Conservation (phyloP, 2,329 filamentous ascomycete genomes). For the Podosphaera xanthii region DNA sequence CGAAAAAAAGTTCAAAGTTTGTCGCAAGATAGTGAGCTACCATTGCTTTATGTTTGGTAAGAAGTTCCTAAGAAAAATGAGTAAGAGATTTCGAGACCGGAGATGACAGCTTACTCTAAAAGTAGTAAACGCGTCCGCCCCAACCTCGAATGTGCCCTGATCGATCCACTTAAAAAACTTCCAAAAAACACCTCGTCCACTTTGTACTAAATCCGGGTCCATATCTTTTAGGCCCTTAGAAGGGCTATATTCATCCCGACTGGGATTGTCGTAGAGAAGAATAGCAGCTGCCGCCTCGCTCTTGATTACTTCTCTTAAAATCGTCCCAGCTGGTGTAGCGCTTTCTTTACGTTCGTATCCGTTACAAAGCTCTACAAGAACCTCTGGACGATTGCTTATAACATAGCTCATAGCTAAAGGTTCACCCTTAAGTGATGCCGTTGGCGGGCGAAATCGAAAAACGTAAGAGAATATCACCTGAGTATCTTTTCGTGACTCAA, state of each 20-base stretch:
- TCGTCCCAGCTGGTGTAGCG: slow-evolving; percentile 73
- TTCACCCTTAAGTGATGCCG: slow-evolving; percentile 43
- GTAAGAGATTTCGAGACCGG: not conserved
- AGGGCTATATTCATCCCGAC: slow-evolving; percentile 39
- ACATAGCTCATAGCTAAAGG: slow-evolving; percentile 77
- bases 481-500: slow-evolving; percentile 88
- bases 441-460: slow-evolving; percentile 63
- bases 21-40: slow-evolving; percentile 70
- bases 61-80: slow-evolving; percentile 45
- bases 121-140: slow-evolving; percentile 90
- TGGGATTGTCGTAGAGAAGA: slow-evolving; percentile 74
- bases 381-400: slow-evolving; percentile 63
- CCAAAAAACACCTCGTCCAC: slow-evolving; percentile 79
- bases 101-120: slow-evolving; percentile 44
- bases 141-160: slow-evolving; percentile 86
- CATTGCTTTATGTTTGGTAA: slow-evolving; percentile 82
- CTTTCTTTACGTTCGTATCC: slow-evolving; percentile 82
- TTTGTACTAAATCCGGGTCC: slow-evolving; percentile 51
- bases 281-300: slow-evolving; percentile 78
- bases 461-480: slow-evolving; percentile 92
- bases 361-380: slow-evolving; percentile 69
- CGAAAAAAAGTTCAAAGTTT: slow-evolving; percentile 88
- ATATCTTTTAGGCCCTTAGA: slow-evolving; percentile 51
- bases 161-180: slow-evolving; percentile 95
- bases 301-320: slow-evolving; percentile 71